phyloP scores from a whole-genome alignment of 148 eudicot species.

The Euryodendron excelsum region DNA sequence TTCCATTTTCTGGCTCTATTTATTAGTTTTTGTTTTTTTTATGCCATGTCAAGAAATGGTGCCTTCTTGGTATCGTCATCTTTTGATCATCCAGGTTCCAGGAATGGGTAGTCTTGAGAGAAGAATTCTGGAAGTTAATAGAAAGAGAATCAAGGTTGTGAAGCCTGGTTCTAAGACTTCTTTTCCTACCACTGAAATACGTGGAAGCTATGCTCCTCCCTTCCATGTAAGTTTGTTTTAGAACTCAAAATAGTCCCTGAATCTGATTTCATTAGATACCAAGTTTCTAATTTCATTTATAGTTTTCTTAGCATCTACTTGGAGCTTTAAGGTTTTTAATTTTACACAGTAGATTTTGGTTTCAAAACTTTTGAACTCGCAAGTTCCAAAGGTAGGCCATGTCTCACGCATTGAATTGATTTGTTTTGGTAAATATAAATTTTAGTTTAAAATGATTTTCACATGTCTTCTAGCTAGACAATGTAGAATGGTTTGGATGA shows the following conservation, averaged over 20 bases:
- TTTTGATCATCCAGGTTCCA: constrained; percentile 44
- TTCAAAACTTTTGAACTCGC: not conserved
- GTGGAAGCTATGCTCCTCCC: constrained; percentile 94
- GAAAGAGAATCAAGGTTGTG: constrained; percentile 86
- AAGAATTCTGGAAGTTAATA: constrained; percentile 86
- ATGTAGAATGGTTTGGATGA: too few relatives aligned
- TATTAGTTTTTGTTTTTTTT: not conserved
- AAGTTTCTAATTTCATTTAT: not conserved
- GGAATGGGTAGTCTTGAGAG: constrained; percentile 76
- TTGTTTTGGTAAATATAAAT: not conserved
- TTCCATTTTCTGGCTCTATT: constrained; percentile 1
- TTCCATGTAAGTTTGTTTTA: constrained; percentile 70
- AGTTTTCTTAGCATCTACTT: not conserved
- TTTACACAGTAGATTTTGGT: not conserved
- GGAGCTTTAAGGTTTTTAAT: not conserved
- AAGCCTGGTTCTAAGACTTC: constrained; percentile 98
- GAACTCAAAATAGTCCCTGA: not conserved
- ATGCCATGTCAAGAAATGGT: not conserved
- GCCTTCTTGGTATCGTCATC: not conserved
- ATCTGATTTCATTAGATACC: not conserved
- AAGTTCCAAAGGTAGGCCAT: not conserved
- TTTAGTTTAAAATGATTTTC: not conserved
- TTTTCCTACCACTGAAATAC: constrained; percentile 88
- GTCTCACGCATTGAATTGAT: not conserved
- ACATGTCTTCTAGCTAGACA: too few relatives aligned